Conservation (phyloP, 2,329 filamentous ascomycete genomes). For the Cordyceps farinosa region DNA sequence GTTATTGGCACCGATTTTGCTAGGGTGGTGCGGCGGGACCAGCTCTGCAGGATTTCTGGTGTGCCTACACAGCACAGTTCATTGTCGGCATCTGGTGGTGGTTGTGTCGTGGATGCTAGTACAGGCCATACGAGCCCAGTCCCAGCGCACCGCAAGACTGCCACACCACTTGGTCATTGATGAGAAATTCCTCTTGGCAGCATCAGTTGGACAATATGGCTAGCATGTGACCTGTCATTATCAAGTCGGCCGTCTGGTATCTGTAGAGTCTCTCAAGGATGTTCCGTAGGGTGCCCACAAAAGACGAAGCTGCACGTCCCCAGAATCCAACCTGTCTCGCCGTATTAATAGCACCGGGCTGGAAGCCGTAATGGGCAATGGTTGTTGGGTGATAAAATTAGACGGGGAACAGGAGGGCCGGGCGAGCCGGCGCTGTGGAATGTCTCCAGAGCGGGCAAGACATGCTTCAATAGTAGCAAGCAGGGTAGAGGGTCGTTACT, state of each 20-base stretch:
- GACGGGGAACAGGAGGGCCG: neutral
- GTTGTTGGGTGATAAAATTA: neutral
- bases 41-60: neutral
- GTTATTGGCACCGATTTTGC: neutral
- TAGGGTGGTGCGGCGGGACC: neutral
- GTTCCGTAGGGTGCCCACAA: constrained; percentile 5
- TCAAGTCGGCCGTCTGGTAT: neutral
- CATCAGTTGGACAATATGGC: constrained; percentile 3
- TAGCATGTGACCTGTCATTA: constrained; percentile 16
- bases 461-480: neutral
- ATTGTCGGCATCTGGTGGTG: neutral
- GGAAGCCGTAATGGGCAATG: neutral
- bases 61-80: constrained; percentile 1
- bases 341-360: constrained; percentile 10
- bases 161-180: neutral
- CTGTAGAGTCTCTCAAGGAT: neutral
- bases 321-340: neutral
- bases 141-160: neutral
- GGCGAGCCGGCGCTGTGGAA: neutral
- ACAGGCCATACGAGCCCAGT: constrained; percentile 5
- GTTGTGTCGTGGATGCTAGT: neutral
- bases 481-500: neutral
- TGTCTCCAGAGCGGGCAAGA: constrained; percentile 2
- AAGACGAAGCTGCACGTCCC: neutral
- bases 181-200: constrained; percentile 13